Conservation (phyloP, 768 basidiomycete species). For the Suillus brevipes region DNA sequence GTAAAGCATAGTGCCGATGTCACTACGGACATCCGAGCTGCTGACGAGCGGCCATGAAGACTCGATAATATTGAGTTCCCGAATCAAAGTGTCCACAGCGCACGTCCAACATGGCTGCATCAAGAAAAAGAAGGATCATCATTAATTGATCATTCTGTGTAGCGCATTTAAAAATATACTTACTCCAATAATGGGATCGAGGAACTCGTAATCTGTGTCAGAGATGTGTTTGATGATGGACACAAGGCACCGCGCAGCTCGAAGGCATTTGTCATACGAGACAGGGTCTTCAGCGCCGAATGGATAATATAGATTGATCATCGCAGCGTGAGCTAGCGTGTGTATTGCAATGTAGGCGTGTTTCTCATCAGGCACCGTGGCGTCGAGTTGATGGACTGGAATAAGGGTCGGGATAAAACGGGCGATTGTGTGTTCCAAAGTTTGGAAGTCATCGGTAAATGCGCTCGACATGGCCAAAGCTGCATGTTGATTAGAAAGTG, state of each 20-base stretch:
- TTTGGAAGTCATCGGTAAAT: slow-evolving; percentile 58
- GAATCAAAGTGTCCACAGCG: slow-evolving; percentile 64
- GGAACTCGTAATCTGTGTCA: slow-evolving; percentile 64
- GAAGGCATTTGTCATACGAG: slow-evolving; percentile 66
- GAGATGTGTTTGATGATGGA: slow-evolving; percentile 61
- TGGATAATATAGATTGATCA: slow-evolving; percentile 63
- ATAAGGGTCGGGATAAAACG: slow-evolving; percentile 65
- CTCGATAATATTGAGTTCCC: slow-evolving; percentile 64
- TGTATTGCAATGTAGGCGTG: slow-evolving; percentile 60
- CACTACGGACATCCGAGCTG: slow-evolving; percentile 58
- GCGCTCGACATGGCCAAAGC: slow-evolving; percentile 46
- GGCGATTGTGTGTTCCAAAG: slow-evolving; percentile 62
- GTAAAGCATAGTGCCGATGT: slow-evolving; percentile 59
- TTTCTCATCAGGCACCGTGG: slow-evolving; percentile 55
- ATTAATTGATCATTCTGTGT: not conserved
- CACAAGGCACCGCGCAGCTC: slow-evolving; percentile 60
- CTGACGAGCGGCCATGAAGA: slow-evolving; percentile 62
- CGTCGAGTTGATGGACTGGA: slow-evolving; percentile 63
- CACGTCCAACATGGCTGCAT: slow-evolving; percentile 69
- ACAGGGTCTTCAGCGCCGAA: slow-evolving; percentile 59
- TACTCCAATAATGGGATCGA: slow-evolving; percentile 81
- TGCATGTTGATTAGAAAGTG: slow-evolving; percentile 28
- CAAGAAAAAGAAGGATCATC: slow-evolving; percentile 10
- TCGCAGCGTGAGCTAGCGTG: slow-evolving; percentile 65
- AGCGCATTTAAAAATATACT: slow-evolving; percentile 24